phyloP scores from a whole-genome alignment of 1,284 basidiomycete genomes.

The Ceratobasidium sp. region DNA sequence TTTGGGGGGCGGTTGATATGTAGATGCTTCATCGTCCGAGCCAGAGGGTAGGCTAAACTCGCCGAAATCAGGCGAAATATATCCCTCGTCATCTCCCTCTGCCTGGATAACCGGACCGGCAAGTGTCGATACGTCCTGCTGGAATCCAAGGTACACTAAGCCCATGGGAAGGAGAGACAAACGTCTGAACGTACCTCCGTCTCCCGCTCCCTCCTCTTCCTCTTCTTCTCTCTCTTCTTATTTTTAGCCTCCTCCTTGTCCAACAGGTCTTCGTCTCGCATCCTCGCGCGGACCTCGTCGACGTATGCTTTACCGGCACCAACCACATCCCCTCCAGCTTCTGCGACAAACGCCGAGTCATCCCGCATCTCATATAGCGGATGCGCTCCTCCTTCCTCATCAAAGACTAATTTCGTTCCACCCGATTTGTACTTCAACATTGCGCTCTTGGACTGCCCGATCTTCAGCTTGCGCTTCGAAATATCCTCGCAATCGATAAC shows the following conservation, averaged over 20 bases:
- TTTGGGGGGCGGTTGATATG: slow-evolving; percentile 57
- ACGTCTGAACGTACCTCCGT: slow-evolving; percentile 58
- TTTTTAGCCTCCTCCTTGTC: slow-evolving; percentile 89
- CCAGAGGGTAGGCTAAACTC: slow-evolving; percentile 70
- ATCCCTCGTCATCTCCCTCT: slow-evolving; percentile 71
- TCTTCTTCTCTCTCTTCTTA: slow-evolving; percentile 87
- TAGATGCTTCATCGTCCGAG: slow-evolving; percentile 60
- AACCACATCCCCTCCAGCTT: slow-evolving; percentile 70
- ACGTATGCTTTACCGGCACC: slow-evolving; percentile 79
- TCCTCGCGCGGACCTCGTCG: slow-evolving; percentile 76
- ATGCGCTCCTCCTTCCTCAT: slow-evolving; percentile 84
- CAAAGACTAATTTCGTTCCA: slow-evolving; percentile 83
- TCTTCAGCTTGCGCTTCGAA: slow-evolving; percentile 75
- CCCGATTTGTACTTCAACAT: slow-evolving; percentile 71
- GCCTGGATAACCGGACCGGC: slow-evolving; percentile 51
- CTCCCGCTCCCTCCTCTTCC: slow-evolving; percentile 89
- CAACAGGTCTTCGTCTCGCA: slow-evolving; percentile 77
- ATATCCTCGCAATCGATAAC: slow-evolving; percentile 57
- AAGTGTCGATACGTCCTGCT: neutral
- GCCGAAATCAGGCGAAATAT: slow-evolving; percentile 80
- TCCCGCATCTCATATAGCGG: slow-evolving; percentile 85
- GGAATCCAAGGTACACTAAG: slow-evolving; percentile 27
- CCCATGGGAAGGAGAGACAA: slow-evolving; percentile 14
- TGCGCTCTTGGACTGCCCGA: slow-evolving; percentile 83
- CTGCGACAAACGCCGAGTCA: slow-evolving; percentile 74